phyloP scores from a whole-genome alignment of 345 rosid species.

The Bretschneidera sinensis region DNA sequence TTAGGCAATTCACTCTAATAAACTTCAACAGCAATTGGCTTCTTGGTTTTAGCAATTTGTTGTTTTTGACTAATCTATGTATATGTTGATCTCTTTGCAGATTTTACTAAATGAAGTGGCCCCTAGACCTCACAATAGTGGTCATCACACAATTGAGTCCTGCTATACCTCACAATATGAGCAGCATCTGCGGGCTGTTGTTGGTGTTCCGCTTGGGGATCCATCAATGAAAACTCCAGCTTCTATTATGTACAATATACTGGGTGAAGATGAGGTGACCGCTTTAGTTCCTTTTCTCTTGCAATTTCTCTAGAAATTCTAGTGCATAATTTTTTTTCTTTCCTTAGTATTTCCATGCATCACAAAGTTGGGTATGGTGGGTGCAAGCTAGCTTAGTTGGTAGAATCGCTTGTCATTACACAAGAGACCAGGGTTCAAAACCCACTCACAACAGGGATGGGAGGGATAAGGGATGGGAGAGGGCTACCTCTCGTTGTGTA shows the following conservation, averaged over 20 bases:
- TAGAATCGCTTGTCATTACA: too few relatives aligned
- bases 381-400: not conserved
- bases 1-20: too few relatives aligned
- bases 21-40: not conserved
- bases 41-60: not conserved
- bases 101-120: conserved; percentile 94
- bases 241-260: conserved; percentile 80
- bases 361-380: not conserved
- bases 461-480: too few relatives aligned
- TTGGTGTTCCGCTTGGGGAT: conserved; percentile 96
- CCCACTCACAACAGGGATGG: too few relatives aligned
- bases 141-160: conserved; percentile 94
- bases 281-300: not conserved
- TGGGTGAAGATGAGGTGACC: conserved; percentile 88
- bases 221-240: conserved; percentile 93
- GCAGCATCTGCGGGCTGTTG: conserved; percentile 87
- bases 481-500: too few relatives aligned
- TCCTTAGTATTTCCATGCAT: not conserved
- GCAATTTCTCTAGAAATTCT: not conserved
- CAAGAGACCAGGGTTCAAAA: too few relatives aligned
- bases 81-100: conserved; percentile 29
- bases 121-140: conserved; percentile 97
- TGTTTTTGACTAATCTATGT: conserved; percentile 7
- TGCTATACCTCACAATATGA: conserved; percentile 95
- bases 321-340: not conserved